Evolutionary conservation across 805 yeast species (phyloP).

Genomic region (Nakazawaea sp.): DNA sequence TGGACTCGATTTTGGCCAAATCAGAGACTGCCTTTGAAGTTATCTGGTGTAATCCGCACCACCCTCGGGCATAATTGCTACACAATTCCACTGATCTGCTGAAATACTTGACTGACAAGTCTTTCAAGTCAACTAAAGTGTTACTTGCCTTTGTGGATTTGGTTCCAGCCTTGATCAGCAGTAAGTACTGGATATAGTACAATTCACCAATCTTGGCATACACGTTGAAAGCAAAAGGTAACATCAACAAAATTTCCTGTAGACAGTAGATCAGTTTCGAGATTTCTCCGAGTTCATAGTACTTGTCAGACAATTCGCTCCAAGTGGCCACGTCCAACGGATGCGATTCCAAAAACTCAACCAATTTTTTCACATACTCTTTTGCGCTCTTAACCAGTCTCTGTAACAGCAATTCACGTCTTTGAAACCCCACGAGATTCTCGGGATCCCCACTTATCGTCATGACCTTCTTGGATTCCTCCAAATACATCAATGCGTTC

Average conservation of each 20-base stretch:
- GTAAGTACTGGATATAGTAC: conserved; percentile 13
- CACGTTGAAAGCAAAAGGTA: conserved; percentile 64
- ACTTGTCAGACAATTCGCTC: conserved; percentile 71
- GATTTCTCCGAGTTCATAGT: conserved; percentile 51
- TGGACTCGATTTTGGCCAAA: not conserved
- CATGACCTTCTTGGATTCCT: conserved; percentile 13
- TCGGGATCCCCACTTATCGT: conserved; percentile 21
- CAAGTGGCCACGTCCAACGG: conserved; percentile 77
- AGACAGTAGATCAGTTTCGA: conserved; percentile 60
- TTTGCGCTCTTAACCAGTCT: conserved; percentile 19
- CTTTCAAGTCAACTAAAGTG: not conserved
- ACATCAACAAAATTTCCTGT: conserved; percentile 62
- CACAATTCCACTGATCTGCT: conserved; percentile 74
- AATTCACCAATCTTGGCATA: conserved; percentile 60
- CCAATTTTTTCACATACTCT: conserved; percentile 48
- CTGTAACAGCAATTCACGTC: conserved; percentile 30
- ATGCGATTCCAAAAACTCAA: conserved; percentile 47
- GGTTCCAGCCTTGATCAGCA: conserved; percentile 5
- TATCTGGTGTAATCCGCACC: conserved; percentile 57
- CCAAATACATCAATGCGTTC: conserved; percentile 30
- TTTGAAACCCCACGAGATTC: conserved; percentile 29
- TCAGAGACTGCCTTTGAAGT: conserved; percentile 14
- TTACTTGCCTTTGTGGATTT: not conserved
- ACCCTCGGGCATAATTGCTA: conserved; percentile 60
- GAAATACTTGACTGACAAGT: conserved; percentile 38